phyloP scores from a whole-genome alignment of 805 yeast genomes.

The Torulaspora gathmanii region DNA sequence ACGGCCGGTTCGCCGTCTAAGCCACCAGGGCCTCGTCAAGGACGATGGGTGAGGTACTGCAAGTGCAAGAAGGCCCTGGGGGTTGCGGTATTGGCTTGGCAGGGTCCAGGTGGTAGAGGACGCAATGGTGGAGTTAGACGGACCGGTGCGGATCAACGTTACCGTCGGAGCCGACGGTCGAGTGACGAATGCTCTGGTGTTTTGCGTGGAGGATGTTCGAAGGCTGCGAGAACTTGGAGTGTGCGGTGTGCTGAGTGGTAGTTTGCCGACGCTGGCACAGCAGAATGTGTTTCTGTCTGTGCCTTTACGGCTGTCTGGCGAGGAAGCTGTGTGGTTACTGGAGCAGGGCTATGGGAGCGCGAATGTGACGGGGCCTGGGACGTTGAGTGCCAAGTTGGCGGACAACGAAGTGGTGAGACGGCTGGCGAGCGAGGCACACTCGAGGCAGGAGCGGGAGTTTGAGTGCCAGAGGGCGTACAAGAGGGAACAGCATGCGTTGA shows the following conservation, averaged over 20 bases:
- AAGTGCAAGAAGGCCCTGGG: too few relatives aligned
- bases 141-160: conserved; percentile 1
- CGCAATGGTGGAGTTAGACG: background rate
- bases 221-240: conserved; percentile 57
- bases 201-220: conserved; percentile 51
- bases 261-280: conserved; percentile 86
- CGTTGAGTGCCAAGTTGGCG: conserved; percentile 18
- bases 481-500: conserved; percentile 21
- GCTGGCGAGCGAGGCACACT: conserved; percentile 12
- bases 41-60: too few relatives aligned
- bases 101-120: background rate
- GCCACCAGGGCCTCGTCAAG: too few relatives aligned
- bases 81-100: too few relatives aligned
- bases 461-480: conserved; percentile 22
- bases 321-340: conserved; percentile 68
- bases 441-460: conserved; percentile 15
- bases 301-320: conserved; percentile 68
- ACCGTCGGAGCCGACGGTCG: conserved; percentile 2
- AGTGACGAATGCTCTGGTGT: conserved; percentile 40
- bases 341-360: conserved; percentile 39
- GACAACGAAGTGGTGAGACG: conserved; percentile 4
- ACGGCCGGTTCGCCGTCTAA: too few relatives aligned
- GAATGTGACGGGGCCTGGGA: conserved; percentile 41
- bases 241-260: conserved; percentile 75
- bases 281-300: conserved; percentile 83